A percentile compares a stretch with the other conserved stretches of the same genome.
phyloP scores from a whole-genome alignment of 306 rosid genomes.

The Macrotyloma uniflorum region DNA sequence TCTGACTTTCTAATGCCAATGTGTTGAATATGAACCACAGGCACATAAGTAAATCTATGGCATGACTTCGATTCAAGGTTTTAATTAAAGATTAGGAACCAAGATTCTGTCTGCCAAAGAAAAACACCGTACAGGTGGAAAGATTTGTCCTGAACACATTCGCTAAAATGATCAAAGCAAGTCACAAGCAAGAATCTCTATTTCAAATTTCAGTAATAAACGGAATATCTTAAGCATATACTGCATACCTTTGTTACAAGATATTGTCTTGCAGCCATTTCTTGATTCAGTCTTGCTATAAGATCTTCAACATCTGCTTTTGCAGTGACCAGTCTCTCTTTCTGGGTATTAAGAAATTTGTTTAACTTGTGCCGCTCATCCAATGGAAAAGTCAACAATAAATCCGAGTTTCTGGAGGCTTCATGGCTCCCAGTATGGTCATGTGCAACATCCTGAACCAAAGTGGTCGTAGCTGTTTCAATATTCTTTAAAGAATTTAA shows the following conservation, averaged over 20 bases:
- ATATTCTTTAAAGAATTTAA: slow-evolving; percentile 45
- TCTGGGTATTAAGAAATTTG: slow-evolving; percentile 66
- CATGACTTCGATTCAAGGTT: background rate
- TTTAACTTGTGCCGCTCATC: slow-evolving; percentile 65
- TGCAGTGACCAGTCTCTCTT: slow-evolving; percentile 66
- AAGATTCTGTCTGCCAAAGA: slow-evolving; percentile 13
- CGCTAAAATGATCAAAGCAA: background rate
- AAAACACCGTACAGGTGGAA: slow-evolving; percentile 1
- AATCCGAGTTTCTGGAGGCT: slow-evolving; percentile 44
- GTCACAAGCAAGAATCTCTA: slow-evolving; percentile 20
- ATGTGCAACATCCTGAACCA: slow-evolving; percentile 41
- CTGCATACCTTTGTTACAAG: slow-evolving; percentile 72
- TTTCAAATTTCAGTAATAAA: slow-evolving; percentile 24
- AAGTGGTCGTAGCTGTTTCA: slow-evolving; percentile 41
- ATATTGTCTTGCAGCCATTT: slow-evolving; percentile 76
- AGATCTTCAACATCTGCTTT: slow-evolving; percentile 82
- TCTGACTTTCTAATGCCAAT: background rate
- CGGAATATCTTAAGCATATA: background rate
- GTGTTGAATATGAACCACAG: background rate
- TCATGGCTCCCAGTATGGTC: slow-evolving; percentile 48
- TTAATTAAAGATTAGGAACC: background rate
- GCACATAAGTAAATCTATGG: background rate
- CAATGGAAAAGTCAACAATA: slow-evolving; percentile 56
- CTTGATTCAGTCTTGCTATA: slow-evolving; percentile 85
- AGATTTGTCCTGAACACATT: slow-evolving; percentile 26